These are phyloP conservation scores for Biscogniauxia sp. DNA, from an alignment of 2,329 filamentous ascomycete genomes.

Conservation along the genomic window DNA sequence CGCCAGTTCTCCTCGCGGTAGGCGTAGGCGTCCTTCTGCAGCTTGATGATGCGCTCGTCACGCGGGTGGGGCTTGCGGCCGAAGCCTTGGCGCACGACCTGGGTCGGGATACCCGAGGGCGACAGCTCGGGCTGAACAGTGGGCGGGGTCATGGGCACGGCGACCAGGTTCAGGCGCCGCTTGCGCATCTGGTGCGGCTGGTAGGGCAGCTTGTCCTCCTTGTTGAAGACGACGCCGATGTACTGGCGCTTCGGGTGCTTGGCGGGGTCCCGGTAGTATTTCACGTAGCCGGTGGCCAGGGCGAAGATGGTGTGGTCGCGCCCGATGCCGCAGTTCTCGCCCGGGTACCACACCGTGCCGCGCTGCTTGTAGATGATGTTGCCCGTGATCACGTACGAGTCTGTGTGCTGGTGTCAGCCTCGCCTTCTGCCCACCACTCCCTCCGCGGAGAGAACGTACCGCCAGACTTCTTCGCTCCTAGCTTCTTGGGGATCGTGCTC, in stretches of 20 bases:
- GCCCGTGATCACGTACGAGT: slow-evolving; percentile 89
- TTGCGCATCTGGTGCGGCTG: slow-evolving; percentile 70
- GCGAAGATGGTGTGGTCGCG: slow-evolving; percentile 96
- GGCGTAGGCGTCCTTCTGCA: slow-evolving; percentile 51
- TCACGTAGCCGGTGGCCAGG: slow-evolving; percentile 82
- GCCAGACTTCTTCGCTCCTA: slow-evolving; percentile 91
- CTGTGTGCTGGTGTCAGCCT: slow-evolving; percentile 39
- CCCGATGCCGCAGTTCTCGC: slow-evolving; percentile 93
- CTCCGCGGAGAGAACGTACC: slow-evolving; percentile 51
- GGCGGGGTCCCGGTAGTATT: slow-evolving; percentile 89
- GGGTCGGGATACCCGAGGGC: slow-evolving; percentile 49
- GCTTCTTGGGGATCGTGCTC: slow-evolving; percentile 69
- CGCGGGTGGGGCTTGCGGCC: slow-evolving; percentile 34
- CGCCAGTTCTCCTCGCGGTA: slow-evolving; percentile 61
- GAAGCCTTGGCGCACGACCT: slow-evolving; percentile 38
- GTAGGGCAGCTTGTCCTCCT: slow-evolving; percentile 75
- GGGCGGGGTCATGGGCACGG: slow-evolving; percentile 42
- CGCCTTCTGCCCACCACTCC: not conserved
- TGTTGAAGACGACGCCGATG: slow-evolving; percentile 89
- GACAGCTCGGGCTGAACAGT: slow-evolving; percentile 39
- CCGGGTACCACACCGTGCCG: slow-evolving; percentile 90
- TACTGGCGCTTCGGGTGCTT: slow-evolving; percentile 85
- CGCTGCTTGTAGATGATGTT: slow-evolving; percentile 99
- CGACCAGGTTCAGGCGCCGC: slow-evolving; percentile 73
- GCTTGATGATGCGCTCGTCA: slow-evolving; percentile 45